Conservation (phyloP, 805 yeast species). For the Candida nemodendra region DNA sequence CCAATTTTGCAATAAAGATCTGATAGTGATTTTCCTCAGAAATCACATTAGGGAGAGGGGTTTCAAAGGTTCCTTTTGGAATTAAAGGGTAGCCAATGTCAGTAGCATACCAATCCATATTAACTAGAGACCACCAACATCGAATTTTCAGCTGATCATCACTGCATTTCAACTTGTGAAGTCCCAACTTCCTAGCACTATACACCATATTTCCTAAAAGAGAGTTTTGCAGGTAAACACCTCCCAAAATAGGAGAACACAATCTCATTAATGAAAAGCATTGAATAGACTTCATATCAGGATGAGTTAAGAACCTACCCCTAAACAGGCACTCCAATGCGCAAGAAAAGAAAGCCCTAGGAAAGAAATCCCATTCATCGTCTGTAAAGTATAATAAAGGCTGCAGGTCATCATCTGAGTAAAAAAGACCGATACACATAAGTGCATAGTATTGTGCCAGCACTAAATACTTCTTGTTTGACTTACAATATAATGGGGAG, state of each 20-base stretch:
- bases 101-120: conserved; percentile 31
- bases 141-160: conserved; percentile 9
- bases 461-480: conserved; percentile 25
- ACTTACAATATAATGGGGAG: conserved; percentile 17
- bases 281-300: conserved; percentile 25
- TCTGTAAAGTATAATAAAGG: conserved; percentile 14
- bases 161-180: conserved; percentile 13
- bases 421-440: conserved; percentile 25
- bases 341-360: conserved; percentile 25
- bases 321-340: conserved; percentile 29
- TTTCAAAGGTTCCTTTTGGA: conserved; percentile 13
- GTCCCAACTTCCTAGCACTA: conserved; percentile 21
- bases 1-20: conserved; percentile 12
- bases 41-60: conserved; percentile 20
- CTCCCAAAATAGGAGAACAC: conserved; percentile 25
- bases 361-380: conserved; percentile 23
- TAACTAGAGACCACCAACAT: conserved; percentile 28
- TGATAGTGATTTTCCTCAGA: conserved; percentile 12
- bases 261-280: conserved; percentile 22
- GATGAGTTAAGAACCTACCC: conserved; percentile 29
- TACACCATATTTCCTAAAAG: conserved; percentile 15
- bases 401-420: conserved; percentile 19
- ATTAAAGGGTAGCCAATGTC: conserved; percentile 19
- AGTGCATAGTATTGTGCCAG: conserved; percentile 29
- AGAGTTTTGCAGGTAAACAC: conserved; percentile 22